A percentile compares a stretch with the other conserved stretches of the same genome.
These are phyloP conservation scores for Bocquillonia castaneifolia DNA, from an alignment of 441 rosid genomes.

Conservation along the genomic window DNA sequence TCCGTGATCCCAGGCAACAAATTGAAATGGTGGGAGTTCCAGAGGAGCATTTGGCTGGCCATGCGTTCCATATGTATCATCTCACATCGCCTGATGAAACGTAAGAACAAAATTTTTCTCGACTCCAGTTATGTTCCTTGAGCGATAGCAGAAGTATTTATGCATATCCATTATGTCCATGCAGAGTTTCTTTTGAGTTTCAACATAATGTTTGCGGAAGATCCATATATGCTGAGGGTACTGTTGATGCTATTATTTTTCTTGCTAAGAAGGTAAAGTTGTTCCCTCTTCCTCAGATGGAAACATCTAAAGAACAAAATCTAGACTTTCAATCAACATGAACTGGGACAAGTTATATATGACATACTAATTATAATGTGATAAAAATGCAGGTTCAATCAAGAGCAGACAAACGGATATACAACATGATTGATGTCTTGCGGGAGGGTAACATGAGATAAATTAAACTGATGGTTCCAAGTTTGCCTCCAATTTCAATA, in stretches of 20 bases:
- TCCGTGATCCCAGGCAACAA: slow-evolving; percentile 73
- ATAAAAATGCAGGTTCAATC: slow-evolving; percentile 41
- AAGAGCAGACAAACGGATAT: slow-evolving; percentile 64
- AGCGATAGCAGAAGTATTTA: background rate
- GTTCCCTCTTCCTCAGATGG: background rate
- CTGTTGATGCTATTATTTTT: slow-evolving; percentile 80
- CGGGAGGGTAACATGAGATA: slow-evolving; percentile 83
- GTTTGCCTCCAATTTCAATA: background rate
- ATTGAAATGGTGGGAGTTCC: slow-evolving; percentile 84
- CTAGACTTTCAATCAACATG: too few species aligned
- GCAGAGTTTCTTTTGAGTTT: slow-evolving; percentile 90
- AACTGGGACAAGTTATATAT: background rate
- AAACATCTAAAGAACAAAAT: too few species aligned
- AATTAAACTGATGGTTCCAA: background rate
- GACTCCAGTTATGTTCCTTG: background rate
- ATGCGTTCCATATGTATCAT: slow-evolving; percentile 88
- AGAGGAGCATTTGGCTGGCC: slow-evolving; percentile 71
- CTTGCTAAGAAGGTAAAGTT: slow-evolving; percentile 71
- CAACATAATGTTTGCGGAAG: slow-evolving; percentile 97
- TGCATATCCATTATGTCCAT: slow-evolving; percentile 4
- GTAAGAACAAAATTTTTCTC: slow-evolving; percentile 33
- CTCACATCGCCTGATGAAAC: slow-evolving; percentile 84
- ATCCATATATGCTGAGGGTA: slow-evolving; percentile 89
- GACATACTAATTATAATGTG: background rate
- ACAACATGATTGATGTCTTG: slow-evolving; percentile 80